A percentile compares a stretch with the other conserved stretches of the same genome.
phyloP scores from a whole-genome alignment of 148 eudicot genomes.

The Fagopyrum tataricum region DNA sequence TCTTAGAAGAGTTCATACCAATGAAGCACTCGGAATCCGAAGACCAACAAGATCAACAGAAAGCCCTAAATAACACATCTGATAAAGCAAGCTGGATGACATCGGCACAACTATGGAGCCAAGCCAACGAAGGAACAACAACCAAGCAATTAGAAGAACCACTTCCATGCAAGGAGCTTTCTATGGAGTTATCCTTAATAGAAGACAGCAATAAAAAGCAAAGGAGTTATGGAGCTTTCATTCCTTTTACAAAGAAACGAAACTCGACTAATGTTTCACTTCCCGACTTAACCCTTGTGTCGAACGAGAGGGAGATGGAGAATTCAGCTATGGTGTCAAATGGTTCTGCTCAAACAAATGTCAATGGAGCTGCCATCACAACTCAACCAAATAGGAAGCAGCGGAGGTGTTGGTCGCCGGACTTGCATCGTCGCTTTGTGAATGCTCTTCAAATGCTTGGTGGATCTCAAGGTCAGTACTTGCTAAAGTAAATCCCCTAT shows the following conservation, averaged over 20 bases:
- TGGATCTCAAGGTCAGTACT: conserved; percentile 84
- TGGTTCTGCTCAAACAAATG: conserved; percentile 6
- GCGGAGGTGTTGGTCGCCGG: conserved; percentile 99
- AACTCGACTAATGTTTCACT: conserved; percentile 22
- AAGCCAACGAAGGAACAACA: conserved; percentile 29
- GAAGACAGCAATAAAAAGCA: conserved; percentile 32
- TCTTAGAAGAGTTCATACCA: conserved; percentile 92
- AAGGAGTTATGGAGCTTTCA: conserved; percentile 76
- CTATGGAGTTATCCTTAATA: conserved; percentile 23
- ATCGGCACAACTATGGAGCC: conserved; percentile 89
- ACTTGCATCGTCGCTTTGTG: conserved; percentile 89
- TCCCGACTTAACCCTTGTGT: conserved; percentile 60
- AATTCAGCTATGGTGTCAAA: conserved; percentile 29
- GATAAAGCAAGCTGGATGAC: conserved; percentile 94
- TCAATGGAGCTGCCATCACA: conserved; percentile 15
- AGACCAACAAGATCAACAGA: conserved; percentile 25
- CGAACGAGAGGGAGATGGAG: conserved; percentile 39
- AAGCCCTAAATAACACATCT: conserved; percentile 23
- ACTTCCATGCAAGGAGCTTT: conserved; percentile 1
- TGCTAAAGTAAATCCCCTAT: neutral
- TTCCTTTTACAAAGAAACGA: conserved; percentile 62
- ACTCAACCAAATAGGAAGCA: conserved; percentile 66
- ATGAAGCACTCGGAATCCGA: conserved; percentile 42
- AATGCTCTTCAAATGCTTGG: conserved; percentile 97
- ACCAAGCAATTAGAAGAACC: neutral